Evolutionary conservation across 495 filamentous ascomycete genomes (phyloP).

Genomic region (Durotheca rogersii): DNA sequence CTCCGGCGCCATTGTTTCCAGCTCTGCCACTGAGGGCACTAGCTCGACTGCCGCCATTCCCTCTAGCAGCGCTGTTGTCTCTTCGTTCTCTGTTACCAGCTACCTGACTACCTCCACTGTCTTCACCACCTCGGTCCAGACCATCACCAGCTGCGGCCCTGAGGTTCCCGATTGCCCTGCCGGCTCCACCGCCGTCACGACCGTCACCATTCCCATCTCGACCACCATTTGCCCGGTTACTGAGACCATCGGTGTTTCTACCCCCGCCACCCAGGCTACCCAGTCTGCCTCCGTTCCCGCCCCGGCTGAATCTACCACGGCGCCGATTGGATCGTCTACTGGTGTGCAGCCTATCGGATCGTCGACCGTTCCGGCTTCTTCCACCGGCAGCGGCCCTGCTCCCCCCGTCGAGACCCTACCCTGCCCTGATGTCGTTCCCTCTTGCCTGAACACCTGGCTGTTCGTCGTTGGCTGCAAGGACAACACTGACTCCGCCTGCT

Average conservation of each 20-base stretch:
- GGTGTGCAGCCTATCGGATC: constrained; percentile 2
- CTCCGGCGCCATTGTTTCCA: constrained; percentile 20
- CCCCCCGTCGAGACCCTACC: constrained; percentile 43
- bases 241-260: constrained; percentile 37
- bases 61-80: constrained; percentile 26
- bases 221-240: constrained; percentile 60
- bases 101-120: constrained; percentile 59
- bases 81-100: constrained; percentile 36
- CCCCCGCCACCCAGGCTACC: constrained; percentile 18
- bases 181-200: constrained; percentile 48
- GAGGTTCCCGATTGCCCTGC: constrained; percentile 61
- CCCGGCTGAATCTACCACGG: too few species aligned
- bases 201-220: constrained; percentile 60
- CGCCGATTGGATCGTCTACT: constrained; percentile 7
- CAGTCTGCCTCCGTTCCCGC: constrained; percentile 20
- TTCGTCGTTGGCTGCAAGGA: constrained; percentile 71
- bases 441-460: constrained; percentile 93
- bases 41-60: constrained; percentile 28
- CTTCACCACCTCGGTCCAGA: constrained; percentile 58
- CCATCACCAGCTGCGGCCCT: constrained; percentile 60
- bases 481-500: constrained; percentile 83
- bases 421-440: constrained; percentile 76
- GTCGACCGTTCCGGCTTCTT: constrained; percentile 26
- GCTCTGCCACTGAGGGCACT: constrained; percentile 15
- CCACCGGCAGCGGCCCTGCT: constrained; percentile 41